Conservation (phyloP, 805 yeast genomes). For the Metschnikowia dekortorum region DNA sequence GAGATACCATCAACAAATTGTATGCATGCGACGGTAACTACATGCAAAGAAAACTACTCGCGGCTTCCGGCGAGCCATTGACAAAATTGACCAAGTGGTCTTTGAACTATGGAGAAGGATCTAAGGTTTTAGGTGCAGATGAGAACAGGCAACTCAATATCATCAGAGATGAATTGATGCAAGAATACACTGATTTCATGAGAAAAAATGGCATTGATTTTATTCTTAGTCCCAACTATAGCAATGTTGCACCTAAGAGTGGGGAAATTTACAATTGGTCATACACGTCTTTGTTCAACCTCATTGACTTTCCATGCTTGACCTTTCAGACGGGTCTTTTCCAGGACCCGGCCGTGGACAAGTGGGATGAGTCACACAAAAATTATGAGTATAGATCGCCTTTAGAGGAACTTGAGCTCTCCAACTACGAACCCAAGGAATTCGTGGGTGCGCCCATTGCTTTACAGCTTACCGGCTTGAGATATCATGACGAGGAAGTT, state of each 20-base stretch:
- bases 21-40: conserved; percentile 68
- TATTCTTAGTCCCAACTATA: conserved; percentile 63
- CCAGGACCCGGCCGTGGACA: conserved; percentile 53
- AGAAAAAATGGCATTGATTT: conserved; percentile 56
- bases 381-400: conserved; percentile 39
- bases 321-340: conserved; percentile 57
- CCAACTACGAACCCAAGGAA: conserved; percentile 43
- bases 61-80: conserved; percentile 67
- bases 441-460: conserved; percentile 53
- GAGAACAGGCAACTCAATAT: conserved; percentile 55
- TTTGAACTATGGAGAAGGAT: conserved; percentile 56
- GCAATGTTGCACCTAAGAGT: conserved; percentile 68
- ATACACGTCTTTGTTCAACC: conserved; percentile 69
- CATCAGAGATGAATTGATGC: conserved; percentile 55
- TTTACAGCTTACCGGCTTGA: conserved; percentile 49
- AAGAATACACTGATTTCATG: conserved; percentile 51
- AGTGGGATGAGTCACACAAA: conserved; percentile 35
- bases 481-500: conserved; percentile 55
- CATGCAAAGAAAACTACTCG: conserved; percentile 48
- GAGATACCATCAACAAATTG: conserved; percentile 52
- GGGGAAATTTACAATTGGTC: conserved; percentile 71
- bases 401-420: conserved; percentile 47
- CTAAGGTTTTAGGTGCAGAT: conserved; percentile 38
- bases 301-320: conserved; percentile 67
- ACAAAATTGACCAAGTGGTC: conserved; percentile 60